Evolutionary conservation across 2,329 filamentous ascomycete genomes (phyloP).

Genomic region (Calonectria pauciramosa): DNA sequence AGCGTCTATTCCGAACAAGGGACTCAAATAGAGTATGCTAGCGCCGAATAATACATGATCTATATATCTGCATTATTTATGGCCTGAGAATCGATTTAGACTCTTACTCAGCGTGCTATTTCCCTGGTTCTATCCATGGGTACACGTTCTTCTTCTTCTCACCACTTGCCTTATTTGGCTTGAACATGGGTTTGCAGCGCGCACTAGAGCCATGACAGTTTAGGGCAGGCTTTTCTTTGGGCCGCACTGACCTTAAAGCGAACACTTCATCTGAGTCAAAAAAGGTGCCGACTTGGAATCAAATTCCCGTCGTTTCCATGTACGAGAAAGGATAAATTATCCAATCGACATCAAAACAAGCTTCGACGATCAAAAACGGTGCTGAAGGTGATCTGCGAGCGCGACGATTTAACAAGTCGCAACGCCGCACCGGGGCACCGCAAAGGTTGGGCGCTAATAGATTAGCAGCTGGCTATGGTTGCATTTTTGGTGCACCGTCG

Average conservation of each 20-base stretch:
- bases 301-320: background rate
- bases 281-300: background rate
- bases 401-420: background rate
- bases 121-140: background rate
- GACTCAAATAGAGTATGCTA: background rate
- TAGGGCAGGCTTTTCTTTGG: background rate
- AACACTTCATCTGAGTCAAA: background rate
- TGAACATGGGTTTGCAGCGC: background rate
- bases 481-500: conserved; percentile 3
- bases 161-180: conserved; percentile 2
- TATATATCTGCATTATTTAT: background rate
- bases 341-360: background rate
- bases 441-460: background rate
- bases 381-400: background rate
- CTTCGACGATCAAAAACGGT: background rate
- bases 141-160: background rate
- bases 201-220: background rate
- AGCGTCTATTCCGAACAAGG: background rate
- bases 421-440: background rate
- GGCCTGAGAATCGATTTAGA: background rate
- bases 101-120: background rate
- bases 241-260: background rate
- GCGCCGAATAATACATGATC: background rate
- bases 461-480: conserved; percentile 4
- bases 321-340: background rate